Evolutionary conservation across 495 filamentous ascomycete genomes (phyloP), one percentile per base, ranked within the genome.

Genomic region (Penicillium coffeae): DNA sequence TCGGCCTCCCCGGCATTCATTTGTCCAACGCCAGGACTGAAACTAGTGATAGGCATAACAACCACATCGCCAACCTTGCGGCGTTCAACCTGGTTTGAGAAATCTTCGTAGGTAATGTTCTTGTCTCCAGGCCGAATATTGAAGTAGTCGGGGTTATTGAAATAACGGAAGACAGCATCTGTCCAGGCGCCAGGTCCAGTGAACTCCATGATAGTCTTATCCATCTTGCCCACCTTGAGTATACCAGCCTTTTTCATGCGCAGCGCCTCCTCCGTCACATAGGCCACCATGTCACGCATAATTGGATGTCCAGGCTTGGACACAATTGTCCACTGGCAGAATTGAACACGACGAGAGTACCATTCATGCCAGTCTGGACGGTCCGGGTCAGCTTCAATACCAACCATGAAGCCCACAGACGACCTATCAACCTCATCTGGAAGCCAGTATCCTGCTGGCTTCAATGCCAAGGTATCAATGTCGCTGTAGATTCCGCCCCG

Each of bases 311-410:
- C 93, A 0, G 93, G 87, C 65, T 98, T 98, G 35, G 88, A 72
- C 61, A 96, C 92, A 42, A 98, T 96, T 3, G 93, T 98, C 93
- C 93, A 98, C 63, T 98, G 93, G 66, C 93, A 98, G 66, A 98
- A 98, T 59, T 98, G 93, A 42, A 98, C 89, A 21, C 93, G 78
- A 43, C 93, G 86, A 43, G 89, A 90, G 69, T 96, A 98, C 93
- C 93, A 98, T 0, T 95, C 77, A 27, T 81, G 78, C 93, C 93
- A 98, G 58, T 98, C 93, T 2, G 80, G 77, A 35, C 93, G 79
- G 64, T 97, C 90, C 1, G 93, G 91, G 59, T 98, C 93, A 3
- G 93, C 93, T 66, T 98, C 93, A 50, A 98, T 96, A 36, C 93
- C 93, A 55, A 96, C 77, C 18, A 97, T 84, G 27, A 97, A 71